These are phyloP conservation scores for Stromatinia cepivora DNA, from an alignment of 2,329 filamentous ascomycete species.

Conservation along the genomic window DNA sequence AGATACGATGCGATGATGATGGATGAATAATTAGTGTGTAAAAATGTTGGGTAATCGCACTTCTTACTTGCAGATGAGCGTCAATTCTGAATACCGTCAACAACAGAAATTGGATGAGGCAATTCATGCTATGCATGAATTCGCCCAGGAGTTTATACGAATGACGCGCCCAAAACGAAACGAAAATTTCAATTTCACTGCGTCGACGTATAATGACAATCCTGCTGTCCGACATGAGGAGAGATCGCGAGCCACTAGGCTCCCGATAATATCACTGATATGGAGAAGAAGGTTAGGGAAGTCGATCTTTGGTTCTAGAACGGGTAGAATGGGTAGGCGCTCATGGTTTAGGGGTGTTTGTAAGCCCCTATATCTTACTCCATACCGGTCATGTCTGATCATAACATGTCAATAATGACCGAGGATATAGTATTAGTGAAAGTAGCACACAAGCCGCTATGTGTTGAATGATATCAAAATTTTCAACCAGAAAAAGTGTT, in stretches of 20 bases:
- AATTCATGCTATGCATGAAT: background rate
- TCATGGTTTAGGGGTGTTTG: background rate
- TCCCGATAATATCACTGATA: background rate
- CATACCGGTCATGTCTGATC: background rate
- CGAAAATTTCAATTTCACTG: background rate
- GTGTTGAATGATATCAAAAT: background rate
- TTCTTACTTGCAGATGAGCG: background rate
- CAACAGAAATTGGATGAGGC: background rate
- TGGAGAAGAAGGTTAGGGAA: background rate
- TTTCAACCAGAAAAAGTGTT: background rate
- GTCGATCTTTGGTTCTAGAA: background rate
- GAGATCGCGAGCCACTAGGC: background rate
- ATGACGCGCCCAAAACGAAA: background rate
- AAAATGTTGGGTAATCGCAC: background rate
- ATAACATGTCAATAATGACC: conserved; percentile 1
- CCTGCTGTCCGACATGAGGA: background rate
- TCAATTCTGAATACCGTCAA: background rate
- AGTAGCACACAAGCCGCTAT: background rate
- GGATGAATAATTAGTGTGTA: conserved; percentile 1
- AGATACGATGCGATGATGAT: background rate
- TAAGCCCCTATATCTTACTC: background rate
- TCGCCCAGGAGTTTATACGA: background rate
- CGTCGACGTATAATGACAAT: background rate
- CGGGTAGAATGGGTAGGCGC: background rate
- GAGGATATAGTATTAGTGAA: background rate